Conservation (phyloP, 805 yeast species). For the Tetrapisispora nanseiensis region DNA sequence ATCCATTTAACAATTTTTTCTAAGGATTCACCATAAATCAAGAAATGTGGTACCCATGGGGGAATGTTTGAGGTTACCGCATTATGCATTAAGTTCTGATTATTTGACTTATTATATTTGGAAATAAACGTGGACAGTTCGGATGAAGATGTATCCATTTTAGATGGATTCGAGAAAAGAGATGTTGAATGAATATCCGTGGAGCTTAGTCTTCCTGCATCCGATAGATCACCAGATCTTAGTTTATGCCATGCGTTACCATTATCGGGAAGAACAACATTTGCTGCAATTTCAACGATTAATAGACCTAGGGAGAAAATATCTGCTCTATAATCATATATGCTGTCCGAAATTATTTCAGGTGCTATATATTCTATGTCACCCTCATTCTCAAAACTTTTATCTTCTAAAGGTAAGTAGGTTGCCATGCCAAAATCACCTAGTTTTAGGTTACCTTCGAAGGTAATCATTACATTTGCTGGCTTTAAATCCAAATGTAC, state of each 20-base stretch:
- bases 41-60: slow-evolving; percentile 78
- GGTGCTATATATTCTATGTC: slow-evolving; percentile 98
- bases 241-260: slow-evolving; percentile 95
- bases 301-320: slow-evolving; percentile 89
- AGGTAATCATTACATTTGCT: slow-evolving; percentile 86
- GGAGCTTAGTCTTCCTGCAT: slow-evolving; percentile 80
- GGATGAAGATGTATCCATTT: slow-evolving; percentile 23
- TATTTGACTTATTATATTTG: slow-evolving; percentile 9
- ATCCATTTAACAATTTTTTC: slow-evolving; percentile 79
- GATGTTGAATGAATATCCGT: slow-evolving; percentile 44
- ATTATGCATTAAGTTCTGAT: not conserved
- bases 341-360: slow-evolving; percentile 73
- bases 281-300: slow-evolving; percentile 92
- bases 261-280: slow-evolving; percentile 87
- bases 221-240: slow-evolving; percentile 89
- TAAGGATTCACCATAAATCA: slow-evolving; percentile 61
- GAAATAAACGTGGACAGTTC: slow-evolving; percentile 12
- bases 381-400: slow-evolving; percentile 81
- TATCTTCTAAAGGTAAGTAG: slow-evolving; percentile 54
- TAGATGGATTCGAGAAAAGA: slow-evolving; percentile 21
- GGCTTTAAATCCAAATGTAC: slow-evolving; percentile 91
- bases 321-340: slow-evolving; percentile 87
- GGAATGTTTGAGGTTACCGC: slow-evolving; percentile 36
- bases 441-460: slow-evolving; percentile 87
- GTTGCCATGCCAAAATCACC: slow-evolving; percentile 97